These are phyloP conservation scores for Trichoderma asperellum DNA, from an alignment of 2,329 filamentous ascomycete species.

Conservation along the genomic window DNA sequence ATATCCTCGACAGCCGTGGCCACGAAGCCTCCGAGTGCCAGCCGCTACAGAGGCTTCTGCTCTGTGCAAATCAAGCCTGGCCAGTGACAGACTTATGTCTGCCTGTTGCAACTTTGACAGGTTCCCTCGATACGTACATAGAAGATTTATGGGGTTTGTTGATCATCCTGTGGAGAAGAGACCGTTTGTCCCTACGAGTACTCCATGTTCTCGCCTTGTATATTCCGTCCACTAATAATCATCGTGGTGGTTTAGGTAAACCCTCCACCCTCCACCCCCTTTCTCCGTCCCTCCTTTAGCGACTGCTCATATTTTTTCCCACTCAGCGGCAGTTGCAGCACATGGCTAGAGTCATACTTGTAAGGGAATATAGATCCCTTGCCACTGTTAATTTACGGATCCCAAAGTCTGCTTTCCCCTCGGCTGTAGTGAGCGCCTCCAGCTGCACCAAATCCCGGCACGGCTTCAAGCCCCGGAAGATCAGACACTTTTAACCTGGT, in stretches of 20 bases:
- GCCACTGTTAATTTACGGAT: not conserved
- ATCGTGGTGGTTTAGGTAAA: not conserved
- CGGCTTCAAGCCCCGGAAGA: not conserved
- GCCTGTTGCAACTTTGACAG: constrained; percentile 4
- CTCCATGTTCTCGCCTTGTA: not conserved
- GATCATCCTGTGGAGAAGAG: constrained; percentile 17
- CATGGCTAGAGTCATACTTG: not conserved
- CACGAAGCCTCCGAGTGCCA: not conserved
- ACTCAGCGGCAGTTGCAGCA: not conserved
- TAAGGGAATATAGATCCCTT: not conserved
- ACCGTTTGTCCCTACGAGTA: not conserved
- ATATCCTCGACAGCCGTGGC: not conserved
- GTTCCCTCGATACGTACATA: not conserved
- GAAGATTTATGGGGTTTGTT: constrained; percentile 2
- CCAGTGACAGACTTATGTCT: constrained; percentile 4
- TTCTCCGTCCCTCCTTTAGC: not conserved
- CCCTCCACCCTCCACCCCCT: not conserved
- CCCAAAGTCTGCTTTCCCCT: not conserved
- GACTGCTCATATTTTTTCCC: not conserved
- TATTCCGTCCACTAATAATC: not conserved
- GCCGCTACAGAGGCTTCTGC: not conserved
- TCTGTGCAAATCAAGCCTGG: constrained; percentile 13
- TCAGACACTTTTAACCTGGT: not conserved
- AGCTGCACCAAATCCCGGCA: not conserved
- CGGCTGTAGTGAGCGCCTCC: not conserved